phyloP scores from a whole-genome alignment of 2,329 filamentous ascomycete species.

The Cladosporium halotolerans region DNA sequence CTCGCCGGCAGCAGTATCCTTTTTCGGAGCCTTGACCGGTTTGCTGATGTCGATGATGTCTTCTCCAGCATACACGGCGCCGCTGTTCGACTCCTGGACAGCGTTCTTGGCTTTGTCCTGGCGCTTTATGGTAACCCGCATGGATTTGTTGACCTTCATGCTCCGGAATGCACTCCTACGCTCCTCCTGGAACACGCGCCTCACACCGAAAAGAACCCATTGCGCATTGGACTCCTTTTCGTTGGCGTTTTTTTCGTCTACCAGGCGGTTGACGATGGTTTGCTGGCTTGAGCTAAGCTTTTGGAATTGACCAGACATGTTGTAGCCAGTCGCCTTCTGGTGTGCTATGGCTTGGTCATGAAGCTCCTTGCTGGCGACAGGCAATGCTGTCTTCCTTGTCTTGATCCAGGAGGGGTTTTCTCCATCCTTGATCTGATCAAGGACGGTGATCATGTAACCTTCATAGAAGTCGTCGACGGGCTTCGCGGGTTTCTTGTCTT shows the following conservation, averaged over 20 bases:
- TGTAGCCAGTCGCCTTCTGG: background rate
- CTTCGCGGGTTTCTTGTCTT: background rate
- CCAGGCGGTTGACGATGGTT: constrained; percentile 13
- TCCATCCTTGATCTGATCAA: background rate
- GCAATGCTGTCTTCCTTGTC: background rate
- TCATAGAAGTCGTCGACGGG: background rate
- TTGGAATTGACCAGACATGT: background rate
- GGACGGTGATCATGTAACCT: background rate
- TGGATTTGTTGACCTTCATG: background rate
- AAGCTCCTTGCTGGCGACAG: constrained; percentile 2
- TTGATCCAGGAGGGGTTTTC: background rate
- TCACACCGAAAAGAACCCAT: constrained; percentile 15
- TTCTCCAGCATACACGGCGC: background rate
- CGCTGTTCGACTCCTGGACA: background rate
- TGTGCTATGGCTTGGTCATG: background rate
- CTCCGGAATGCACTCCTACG: background rate
- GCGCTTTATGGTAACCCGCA: background rate
- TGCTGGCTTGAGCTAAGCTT: constrained; percentile 13
- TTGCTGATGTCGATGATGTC: constrained; percentile 2
- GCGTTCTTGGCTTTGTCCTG: background rate
- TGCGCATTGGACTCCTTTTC: constrained; percentile 15
- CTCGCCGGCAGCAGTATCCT: background rate
- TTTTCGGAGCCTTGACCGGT: background rate
- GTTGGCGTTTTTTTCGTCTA: constrained; percentile 8
- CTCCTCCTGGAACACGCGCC: background rate